Evolutionary conservation across 2,329 filamentous ascomycete species (phyloP).

Genomic region (Pseudohalonectria lignicola): DNA sequence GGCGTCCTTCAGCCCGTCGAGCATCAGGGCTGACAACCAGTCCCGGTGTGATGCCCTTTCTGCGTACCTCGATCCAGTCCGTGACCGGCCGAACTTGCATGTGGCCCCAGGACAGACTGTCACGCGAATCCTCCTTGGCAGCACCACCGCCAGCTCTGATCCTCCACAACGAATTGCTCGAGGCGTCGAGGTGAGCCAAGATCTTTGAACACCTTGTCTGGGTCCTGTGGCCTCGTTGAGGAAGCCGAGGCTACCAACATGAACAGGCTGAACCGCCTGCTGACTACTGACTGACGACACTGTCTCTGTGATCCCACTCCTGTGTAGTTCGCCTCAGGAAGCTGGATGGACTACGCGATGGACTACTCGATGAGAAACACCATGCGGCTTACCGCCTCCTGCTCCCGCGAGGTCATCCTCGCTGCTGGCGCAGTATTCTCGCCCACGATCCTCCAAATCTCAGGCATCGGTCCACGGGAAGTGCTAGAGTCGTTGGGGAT

Average conservation of each 20-base stretch:
- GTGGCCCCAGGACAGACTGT: background rate
- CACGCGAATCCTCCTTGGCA: background rate
- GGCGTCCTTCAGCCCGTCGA: constrained; percentile 22
- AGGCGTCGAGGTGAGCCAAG: constrained; percentile 7
- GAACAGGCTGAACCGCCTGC: no score
- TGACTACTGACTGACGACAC: background rate
- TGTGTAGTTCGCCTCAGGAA: constrained; percentile 21
- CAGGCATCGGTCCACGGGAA: constrained; percentile 30
- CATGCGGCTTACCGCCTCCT: no score
- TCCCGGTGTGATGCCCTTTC: constrained; percentile 2
- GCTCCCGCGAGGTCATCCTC: constrained; percentile 31
- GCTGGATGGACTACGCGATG: constrained; percentile 31
- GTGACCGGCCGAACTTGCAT: constrained; percentile 1
- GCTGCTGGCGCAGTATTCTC: constrained; percentile 27
- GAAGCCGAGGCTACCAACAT: constrained; percentile 20
- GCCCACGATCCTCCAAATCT: constrained; percentile 34
- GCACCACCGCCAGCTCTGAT: background rate
- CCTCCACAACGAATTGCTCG: background rate
- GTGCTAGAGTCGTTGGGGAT: constrained; percentile 26
- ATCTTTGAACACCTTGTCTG: constrained; percentile 15
- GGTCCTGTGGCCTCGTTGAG: constrained; percentile 17
- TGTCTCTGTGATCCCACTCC: constrained; percentile 17
- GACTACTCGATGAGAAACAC: no score
- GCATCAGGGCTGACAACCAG: constrained; percentile 20
- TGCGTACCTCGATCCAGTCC: constrained; percentile 1